Base-by-base conservation (phyloP, 257 asterid species). In the Cordia subcordata region DNA sequence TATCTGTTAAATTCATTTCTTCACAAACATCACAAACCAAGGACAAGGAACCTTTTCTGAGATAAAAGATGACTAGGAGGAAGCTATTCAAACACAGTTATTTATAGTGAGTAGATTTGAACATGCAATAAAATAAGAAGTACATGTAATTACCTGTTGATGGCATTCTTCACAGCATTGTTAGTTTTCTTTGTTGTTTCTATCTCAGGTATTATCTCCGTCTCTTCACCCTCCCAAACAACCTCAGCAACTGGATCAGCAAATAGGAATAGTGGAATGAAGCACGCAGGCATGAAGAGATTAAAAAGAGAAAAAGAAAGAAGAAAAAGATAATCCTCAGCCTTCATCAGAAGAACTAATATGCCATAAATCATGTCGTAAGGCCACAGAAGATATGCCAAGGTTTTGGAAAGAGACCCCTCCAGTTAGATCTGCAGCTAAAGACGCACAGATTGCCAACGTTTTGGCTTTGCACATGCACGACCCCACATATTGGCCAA, bases 401-500 rank as follows among this genome's bases (percentile, higher is more conserved):
- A 27, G 35, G 6, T 27, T 27, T 27, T 27, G 35, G 35, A 27
- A 6, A 27, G 35, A 27, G 35, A 27, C 35, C 35, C 6, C 35
- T 27, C 6, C 6, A 27, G 35, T 1, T 27, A 27, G n/a, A n/a
- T n/a, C n/a, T 27, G 35, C 4, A 27, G 6, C 35, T 27, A n/a
- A n/a, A 27, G 35, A 27, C 4, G 6, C 35, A 27, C 35, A 27
- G 35, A 27, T 1, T 27, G 3, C 6, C 15, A 87, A 8, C 72
- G 64, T 65, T 81, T 86, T 49, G 83, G 65, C 79, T 86, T 86
- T 50, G 84, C 58, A 58, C 95, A 78, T 60, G 87, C 84, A 69
- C 88, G 90, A 16, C 88, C 90, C 99, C 99, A 93, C 89, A 93
- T 89, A 82, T 83, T 78, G 72, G 94, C 86, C 74, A 89, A 79